Percentiles rank a stretch among this genome's conserved stretches.
Evolutionary conservation across 768 basidiomycete genomes (phyloP).

Genomic region (Phylloporus rhodoxanthus): DNA sequence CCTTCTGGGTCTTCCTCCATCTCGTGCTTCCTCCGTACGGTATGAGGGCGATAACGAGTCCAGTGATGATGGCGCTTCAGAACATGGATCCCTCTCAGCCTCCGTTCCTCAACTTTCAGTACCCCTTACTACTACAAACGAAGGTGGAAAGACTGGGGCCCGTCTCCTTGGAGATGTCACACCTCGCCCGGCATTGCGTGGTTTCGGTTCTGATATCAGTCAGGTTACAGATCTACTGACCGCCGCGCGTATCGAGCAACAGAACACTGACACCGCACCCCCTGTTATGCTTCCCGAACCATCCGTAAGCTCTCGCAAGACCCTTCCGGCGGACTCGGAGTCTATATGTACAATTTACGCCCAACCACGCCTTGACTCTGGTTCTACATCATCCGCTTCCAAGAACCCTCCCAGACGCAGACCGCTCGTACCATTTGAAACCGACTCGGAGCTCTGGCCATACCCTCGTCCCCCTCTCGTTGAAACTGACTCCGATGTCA

Average conservation of each 20-base stretch:
- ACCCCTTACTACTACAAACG: slow-evolving; percentile 11
- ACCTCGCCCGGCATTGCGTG: slow-evolving; percentile 45
- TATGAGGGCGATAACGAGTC: slow-evolving; percentile 57
- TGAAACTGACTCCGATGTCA: slow-evolving; percentile 47
- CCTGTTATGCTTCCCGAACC: slow-evolving; percentile 6
- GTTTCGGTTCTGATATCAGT: slow-evolving; percentile 30
- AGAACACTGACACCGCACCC: slow-evolving; percentile 6
- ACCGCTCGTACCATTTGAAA: slow-evolving; percentile 54
- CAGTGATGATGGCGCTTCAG: slow-evolving; percentile 30
- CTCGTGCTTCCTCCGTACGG: slow-evolving; percentile 37
- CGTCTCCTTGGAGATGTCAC: slow-evolving; percentile 49
- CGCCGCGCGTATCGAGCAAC: slow-evolving; percentile 20
- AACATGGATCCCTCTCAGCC: slow-evolving; percentile 37
- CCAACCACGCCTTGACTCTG: slow-evolving; percentile 6
- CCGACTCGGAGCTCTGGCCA: slow-evolving; percentile 68
- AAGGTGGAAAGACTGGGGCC: slow-evolving; percentile 13
- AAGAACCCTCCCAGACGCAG: slow-evolving; percentile 28
- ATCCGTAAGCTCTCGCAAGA: not conserved
- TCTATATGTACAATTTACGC: slow-evolving; percentile 11
- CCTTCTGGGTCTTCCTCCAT: slow-evolving; percentile 50
- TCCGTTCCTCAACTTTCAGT: slow-evolving; percentile 34
- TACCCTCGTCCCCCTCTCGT: slow-evolving; percentile 48
- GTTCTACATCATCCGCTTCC: slow-evolving; percentile 8
- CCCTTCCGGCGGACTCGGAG: slow-evolving; percentile 2
- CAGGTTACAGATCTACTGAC: slow-evolving; percentile 27